Evolutionary conservation across 768 basidiomycete species (phyloP).

Genomic region (Lactarius psammicola): DNA sequence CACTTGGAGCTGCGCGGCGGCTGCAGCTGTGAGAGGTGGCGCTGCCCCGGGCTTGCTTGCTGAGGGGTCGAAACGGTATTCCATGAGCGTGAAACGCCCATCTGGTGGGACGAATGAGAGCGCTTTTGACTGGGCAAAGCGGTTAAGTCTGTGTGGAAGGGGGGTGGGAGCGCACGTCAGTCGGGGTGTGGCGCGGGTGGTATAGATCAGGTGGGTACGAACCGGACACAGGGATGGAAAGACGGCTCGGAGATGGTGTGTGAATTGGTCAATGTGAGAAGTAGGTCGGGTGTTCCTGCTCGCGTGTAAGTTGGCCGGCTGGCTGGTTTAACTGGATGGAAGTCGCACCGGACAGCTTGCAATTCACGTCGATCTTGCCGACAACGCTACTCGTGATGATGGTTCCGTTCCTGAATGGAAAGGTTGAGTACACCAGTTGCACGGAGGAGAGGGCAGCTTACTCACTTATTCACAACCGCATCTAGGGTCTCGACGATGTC

Average conservation of each 20-base stretch:
- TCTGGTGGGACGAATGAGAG: conserved; percentile 95
- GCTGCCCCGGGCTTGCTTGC: conserved; percentile 36
- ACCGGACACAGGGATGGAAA: conserved; percentile 95
- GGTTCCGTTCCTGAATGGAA: conserved; percentile 58
- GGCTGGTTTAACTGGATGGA: not conserved
- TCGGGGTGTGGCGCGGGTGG: conserved; percentile 2
- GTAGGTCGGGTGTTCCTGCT: conserved; percentile 84
- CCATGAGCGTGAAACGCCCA: conserved; percentile 78
- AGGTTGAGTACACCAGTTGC: not conserved
- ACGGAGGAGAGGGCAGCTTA: not conserved
- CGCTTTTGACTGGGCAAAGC: conserved; percentile 71
- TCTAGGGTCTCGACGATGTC: conserved; percentile 83
- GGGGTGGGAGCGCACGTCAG: conserved; percentile 1
- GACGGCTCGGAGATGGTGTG: conserved; percentile 55
- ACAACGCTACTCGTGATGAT: conserved; percentile 64
- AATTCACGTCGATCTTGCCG: conserved; percentile 77
- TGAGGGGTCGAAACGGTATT: conserved; percentile 67
- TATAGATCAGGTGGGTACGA: conserved; percentile 30
- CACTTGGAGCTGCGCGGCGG: conserved; percentile 31
- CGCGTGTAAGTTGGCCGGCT: not conserved
- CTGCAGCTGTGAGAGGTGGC: conserved; percentile 40
- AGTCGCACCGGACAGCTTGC: conserved; percentile 65
- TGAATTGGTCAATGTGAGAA: conserved; percentile 62
- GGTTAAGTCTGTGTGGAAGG: conserved; percentile 58
- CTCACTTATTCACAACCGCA: conserved; percentile 75